These are phyloP conservation scores for Erythrophleum fordii DNA, from an alignment of 306 rosid genomes.

Conservation along the genomic window DNA sequence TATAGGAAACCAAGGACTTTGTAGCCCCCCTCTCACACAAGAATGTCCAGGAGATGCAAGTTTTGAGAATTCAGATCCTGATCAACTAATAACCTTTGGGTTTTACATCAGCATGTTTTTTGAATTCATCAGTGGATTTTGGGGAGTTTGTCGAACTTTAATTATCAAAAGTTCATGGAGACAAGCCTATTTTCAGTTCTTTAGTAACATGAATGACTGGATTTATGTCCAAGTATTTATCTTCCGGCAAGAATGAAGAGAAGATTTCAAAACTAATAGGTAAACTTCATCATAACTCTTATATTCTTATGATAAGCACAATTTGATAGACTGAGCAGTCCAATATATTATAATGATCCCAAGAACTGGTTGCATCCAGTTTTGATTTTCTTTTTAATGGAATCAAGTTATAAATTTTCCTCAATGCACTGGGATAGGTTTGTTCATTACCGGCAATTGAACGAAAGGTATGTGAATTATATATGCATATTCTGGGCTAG, in stretches of 20 bases:
- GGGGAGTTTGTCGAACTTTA: constrained; percentile 43
- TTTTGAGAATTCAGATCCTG: background rate
- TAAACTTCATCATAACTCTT: background rate
- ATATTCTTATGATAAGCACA: background rate
- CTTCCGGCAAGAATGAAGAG: background rate
- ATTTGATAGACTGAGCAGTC: background rate
- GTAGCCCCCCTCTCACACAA: constrained; percentile 36
- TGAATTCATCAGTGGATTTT: constrained; percentile 42
- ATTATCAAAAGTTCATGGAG: constrained; percentile 32
- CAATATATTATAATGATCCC: background rate
- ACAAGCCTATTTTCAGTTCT: constrained; percentile 33
- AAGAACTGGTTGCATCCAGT: too few relatives aligned
- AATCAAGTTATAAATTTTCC: too few relatives aligned
- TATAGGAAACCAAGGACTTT: constrained; percentile 33
- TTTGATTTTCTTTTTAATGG: too few relatives aligned
- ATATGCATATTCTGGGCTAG: background rate
- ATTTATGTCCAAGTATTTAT: background rate
- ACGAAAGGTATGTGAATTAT: background rate
- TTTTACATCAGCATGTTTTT: constrained; percentile 15
- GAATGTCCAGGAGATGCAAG: background rate
- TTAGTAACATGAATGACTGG: constrained; percentile 30
- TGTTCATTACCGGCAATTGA: too few relatives aligned
- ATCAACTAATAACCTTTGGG: constrained; percentile 14
- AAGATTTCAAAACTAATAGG: background rate
- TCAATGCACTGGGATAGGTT: too few relatives aligned